Percentiles rank a stretch among this genome's conserved stretches.
Conservation (phyloP, 306 rosid genomes). For the Prunus mume region DNA sequence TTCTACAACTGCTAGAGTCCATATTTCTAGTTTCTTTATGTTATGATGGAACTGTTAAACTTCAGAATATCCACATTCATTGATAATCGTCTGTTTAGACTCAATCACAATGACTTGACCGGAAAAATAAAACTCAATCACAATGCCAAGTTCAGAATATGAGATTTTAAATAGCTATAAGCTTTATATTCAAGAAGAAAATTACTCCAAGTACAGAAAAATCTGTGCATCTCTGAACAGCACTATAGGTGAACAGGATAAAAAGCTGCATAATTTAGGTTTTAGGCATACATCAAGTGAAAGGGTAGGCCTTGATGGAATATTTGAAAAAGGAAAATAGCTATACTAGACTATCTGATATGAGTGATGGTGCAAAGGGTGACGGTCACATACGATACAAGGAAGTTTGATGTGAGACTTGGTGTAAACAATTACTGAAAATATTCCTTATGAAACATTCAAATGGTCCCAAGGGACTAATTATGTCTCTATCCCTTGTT, state of each 20-base stretch:
- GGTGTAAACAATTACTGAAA: not conserved
- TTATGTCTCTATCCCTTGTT: not conserved
- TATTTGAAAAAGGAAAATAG: too few relatives aligned
- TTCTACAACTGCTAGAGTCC: conserved; percentile 75
- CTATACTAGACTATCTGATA: too few relatives aligned
- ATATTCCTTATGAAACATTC: not conserved
- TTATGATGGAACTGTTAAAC: not conserved
- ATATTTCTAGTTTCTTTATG: not conserved
- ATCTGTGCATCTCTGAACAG: not conserved
- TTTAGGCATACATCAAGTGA: too few relatives aligned
- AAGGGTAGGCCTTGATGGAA: too few relatives aligned
- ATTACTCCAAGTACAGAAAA: not conserved
- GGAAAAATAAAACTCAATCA: not conserved
- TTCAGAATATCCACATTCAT: not conserved
- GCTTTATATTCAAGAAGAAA: not conserved
- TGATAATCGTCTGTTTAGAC: not conserved
- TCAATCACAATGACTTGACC: not conserved
- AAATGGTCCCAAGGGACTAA: not conserved
- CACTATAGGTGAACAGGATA: not conserved
- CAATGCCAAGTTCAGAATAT: not conserved
- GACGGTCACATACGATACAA: not conserved
- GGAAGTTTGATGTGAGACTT: not conserved
- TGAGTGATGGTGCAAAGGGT: not conserved
- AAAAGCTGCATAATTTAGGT: too few relatives aligned
- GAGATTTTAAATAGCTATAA: not conserved